These are phyloP conservation scores for Saprolegnia parasitica DNA, from an alignment of 352 stramenopile species.

Conservation along the genomic window DNA sequence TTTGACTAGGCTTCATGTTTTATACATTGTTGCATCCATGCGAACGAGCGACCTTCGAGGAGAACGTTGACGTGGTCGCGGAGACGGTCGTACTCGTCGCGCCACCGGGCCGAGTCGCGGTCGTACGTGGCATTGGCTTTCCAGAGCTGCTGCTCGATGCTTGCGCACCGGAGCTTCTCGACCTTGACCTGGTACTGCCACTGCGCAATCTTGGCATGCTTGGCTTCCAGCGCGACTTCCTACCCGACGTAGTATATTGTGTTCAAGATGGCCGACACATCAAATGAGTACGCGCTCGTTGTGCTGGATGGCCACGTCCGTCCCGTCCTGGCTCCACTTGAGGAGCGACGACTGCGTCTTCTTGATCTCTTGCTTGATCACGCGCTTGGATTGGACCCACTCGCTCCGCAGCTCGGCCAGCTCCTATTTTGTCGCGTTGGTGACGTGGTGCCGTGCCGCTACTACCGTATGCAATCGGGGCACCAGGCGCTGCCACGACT, in stretches of 20 bases:
- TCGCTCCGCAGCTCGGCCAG: background rate
- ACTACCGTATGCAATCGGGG: background rate
- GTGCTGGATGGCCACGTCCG: constrained; percentile 11
- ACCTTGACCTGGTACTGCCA: constrained; percentile 16
- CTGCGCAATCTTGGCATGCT: constrained; percentile 5
- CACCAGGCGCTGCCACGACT: background rate
- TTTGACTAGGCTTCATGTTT: constrained; percentile 9
- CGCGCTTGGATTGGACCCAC: background rate
- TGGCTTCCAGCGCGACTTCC: constrained; percentile 5
- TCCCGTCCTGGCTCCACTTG: constrained; percentile 22
- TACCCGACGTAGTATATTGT: too few relatives aligned
- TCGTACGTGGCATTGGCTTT: constrained; percentile 5
- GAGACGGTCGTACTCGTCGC: constrained; percentile 11
- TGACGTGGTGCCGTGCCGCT: background rate
- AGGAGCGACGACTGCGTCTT: constrained; percentile 15
- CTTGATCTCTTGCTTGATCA: background rate
- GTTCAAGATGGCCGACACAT: background rate
- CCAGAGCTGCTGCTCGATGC: constrained; percentile 21
- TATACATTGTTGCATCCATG: background rate
- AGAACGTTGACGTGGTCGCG: constrained; percentile 24
- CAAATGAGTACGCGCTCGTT: constrained; percentile 18
- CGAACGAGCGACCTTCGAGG: background rate
- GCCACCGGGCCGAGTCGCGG: background rate
- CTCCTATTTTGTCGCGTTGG: background rate
- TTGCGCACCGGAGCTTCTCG: background rate